Evolutionary conservation across 2,329 filamentous ascomycete species (phyloP).

Genomic region (Calonectria crousiana): DNA sequence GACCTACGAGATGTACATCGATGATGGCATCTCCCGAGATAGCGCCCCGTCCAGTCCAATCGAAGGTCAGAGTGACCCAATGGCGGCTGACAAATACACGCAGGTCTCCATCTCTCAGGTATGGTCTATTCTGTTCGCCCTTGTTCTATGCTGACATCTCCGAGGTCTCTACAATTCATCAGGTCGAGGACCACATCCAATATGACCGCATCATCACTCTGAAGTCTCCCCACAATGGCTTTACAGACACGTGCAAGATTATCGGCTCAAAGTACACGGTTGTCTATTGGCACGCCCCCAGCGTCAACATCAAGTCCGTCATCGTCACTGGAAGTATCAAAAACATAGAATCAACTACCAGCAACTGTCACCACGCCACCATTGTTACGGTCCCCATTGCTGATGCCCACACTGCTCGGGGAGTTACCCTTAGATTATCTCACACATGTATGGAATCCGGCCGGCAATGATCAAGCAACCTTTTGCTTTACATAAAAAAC

Average conservation of each 20-base stretch:
- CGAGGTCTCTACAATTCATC: neutral
- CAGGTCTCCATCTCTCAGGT: conserved; percentile 2
- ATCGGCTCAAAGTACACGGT: neutral
- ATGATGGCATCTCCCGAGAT: conserved; percentile 16
- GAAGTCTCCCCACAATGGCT: neutral
- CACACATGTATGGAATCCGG: neutral
- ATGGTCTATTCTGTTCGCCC: fast-evolving
- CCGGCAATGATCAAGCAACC: neutral
- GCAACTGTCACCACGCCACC: neutral
- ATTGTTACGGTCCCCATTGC: neutral
- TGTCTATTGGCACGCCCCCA: neutral
- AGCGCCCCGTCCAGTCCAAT: neutral
- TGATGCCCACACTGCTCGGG: neutral
- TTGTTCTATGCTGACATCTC: neutral
- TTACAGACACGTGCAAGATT: neutral
- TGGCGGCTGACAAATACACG: neutral
- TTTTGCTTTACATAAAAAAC: neutral
- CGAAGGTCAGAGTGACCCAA: neutral
- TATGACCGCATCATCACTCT: neutral
- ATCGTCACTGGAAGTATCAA: neutral
- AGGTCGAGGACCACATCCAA: neutral
- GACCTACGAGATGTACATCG: conserved; percentile 21
- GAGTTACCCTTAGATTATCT: neutral
- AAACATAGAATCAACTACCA: neutral
- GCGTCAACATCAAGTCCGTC: neutral